Evolutionary conservation across 345 rosid species (phyloP).

Genomic region (Brassica rapa): DNA sequence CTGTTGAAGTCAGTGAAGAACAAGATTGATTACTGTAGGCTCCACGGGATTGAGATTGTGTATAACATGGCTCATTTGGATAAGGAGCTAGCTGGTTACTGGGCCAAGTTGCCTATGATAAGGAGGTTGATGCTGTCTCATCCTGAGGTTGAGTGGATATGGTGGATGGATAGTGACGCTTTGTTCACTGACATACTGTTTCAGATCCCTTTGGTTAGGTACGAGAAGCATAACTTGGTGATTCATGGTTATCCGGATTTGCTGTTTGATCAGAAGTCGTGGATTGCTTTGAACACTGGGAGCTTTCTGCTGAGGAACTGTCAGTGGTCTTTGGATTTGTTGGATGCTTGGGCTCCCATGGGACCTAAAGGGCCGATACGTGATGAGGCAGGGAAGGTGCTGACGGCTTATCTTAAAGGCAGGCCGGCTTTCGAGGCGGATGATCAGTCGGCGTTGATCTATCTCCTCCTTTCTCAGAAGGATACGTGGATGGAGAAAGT

Average conservation of each 20-base stretch:
- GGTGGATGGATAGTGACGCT: neutral
- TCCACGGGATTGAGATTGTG: neutral
- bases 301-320: constrained; percentile 90
- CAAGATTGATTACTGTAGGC: neutral
- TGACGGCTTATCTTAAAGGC: constrained; percentile 36
- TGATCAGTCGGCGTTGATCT: constrained; percentile 93
- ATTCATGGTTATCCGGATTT: constrained; percentile 93
- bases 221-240: constrained; percentile 67
- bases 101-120: constrained; percentile 92
- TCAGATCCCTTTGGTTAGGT: constrained; percentile 75
- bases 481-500: constrained; percentile 88
- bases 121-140: constrained; percentile 91
- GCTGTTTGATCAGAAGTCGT: constrained; percentile 82
- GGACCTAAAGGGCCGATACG: constrained; percentile 71
- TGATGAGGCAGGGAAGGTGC: neutral
- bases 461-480: constrained; percentile 81
- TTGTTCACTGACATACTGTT: constrained; percentile 40
- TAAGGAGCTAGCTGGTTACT: neutral
- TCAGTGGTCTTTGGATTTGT: constrained; percentile 95
- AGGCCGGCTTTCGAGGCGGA: constrained; percentile 92
- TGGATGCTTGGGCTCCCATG: constrained; percentile 95
- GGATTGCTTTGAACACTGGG: constrained; percentile 98
- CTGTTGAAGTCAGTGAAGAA: neutral
- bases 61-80: neutral
- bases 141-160: constrained; percentile 50